These are phyloP conservation scores for Kandelia obovata DNA, from an alignment of 345 rosid genomes.

Conservation along the genomic window DNA sequence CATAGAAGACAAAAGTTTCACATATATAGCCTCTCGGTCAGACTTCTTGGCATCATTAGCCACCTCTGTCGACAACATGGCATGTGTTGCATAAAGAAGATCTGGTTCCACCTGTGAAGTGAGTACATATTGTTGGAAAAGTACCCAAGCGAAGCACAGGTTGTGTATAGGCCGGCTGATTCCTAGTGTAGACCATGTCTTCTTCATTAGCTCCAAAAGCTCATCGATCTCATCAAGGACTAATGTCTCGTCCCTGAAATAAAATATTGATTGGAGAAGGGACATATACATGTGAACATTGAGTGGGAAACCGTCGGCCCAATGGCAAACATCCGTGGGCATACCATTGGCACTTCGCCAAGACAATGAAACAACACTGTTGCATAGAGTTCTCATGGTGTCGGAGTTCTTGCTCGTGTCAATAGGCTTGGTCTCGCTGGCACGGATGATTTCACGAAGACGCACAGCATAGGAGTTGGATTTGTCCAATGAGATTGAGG, in stretches of 20 bases:
- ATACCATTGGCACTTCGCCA: conserved; percentile 63
- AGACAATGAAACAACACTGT: conserved; percentile 61
- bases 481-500: conserved; percentile 63
- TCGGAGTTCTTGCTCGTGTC: conserved; percentile 75
- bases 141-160: conserved; percentile 79
- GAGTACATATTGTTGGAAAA: conserved; percentile 68
- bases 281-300: conserved; percentile 62
- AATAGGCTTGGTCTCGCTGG: conserved; percentile 43
- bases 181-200: conserved; percentile 85
- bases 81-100: conserved; percentile 65
- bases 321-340: conserved; percentile 76
- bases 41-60: conserved; percentile 68
- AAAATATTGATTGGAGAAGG: conserved; percentile 67
- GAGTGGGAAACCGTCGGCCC: conserved; percentile 95
- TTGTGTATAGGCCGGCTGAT: conserved; percentile 67
- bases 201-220: conserved; percentile 79
- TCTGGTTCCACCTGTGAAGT: conserved; percentile 70
- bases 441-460: conserved; percentile 52
- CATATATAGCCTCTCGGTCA: conserved; percentile 58
- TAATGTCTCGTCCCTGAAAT: conserved; percentile 65
- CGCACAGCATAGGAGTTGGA: conserved; percentile 52
- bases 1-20: conserved; percentile 54
- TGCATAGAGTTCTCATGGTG: conserved; percentile 58
- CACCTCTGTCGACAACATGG: conserved; percentile 67
- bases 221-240: conserved; percentile 93